Percentiles rank a stretch among this genome's conserved stretches.
Evolutionary conservation across 2,329 filamentous ascomycete species (phyloP).

Genomic region (Alternaria gansuensis): DNA sequence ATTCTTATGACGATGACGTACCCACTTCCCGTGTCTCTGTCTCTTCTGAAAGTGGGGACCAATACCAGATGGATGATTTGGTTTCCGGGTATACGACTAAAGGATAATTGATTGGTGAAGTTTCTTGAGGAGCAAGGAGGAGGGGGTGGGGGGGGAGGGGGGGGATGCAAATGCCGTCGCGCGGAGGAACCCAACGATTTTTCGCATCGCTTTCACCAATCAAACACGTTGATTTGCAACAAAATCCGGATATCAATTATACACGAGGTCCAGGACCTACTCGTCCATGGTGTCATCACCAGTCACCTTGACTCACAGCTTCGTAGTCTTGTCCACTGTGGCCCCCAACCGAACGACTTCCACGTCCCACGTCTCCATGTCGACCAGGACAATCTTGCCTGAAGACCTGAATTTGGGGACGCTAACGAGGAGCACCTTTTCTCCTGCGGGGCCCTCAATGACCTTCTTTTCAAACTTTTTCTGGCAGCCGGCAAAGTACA

Average conservation of each 20-base stretch:
- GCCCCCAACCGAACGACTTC: conserved; percentile 64
- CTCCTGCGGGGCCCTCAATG: conserved; percentile 71
- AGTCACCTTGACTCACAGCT: neutral
- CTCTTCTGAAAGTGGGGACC: neutral
- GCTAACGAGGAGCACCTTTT: conserved; percentile 79
- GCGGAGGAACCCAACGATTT: neutral
- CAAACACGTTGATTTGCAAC: neutral
- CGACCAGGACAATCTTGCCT: conserved; percentile 81
- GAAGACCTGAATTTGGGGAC: conserved; percentile 83
- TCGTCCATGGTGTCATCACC: conserved; percentile 7
- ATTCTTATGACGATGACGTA: conserved; percentile 4
- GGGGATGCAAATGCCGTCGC: too few species aligned
- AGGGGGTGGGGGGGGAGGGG: too few species aligned
- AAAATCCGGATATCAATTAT: conserved; percentile 12
- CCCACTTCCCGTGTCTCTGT: conserved; percentile 3
- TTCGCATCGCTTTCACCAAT: neutral
- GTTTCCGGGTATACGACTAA: neutral
- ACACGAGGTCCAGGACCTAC: neutral
- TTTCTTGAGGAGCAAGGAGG: neutral
- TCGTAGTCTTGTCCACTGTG: neutral
- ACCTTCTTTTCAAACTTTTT: conserved; percentile 76
- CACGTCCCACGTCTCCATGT: conserved; percentile 83
- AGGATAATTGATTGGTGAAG: neutral
- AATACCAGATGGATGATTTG: neutral
- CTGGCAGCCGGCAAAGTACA: conserved; percentile 91